Evolutionary conservation across 129 eudicot genomes (phyloP).

Genomic region (Ambrosia trifida): DNA sequence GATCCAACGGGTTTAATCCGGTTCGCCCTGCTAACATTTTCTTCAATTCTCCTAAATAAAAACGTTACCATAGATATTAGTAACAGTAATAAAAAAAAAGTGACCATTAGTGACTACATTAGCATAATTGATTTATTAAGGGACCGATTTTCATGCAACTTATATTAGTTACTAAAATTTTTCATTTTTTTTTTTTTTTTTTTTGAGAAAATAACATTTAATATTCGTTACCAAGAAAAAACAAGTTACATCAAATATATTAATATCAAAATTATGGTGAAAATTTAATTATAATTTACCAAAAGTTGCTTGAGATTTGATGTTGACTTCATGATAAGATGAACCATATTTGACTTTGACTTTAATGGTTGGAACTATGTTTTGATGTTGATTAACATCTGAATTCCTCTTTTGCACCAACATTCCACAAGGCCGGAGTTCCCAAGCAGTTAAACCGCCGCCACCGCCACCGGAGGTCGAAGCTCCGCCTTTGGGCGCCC

Average conservation of each 20-base stretch:
- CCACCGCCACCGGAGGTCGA: conserved; percentile 32
- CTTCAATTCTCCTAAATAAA: conserved; percentile 73
- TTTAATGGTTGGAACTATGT: conserved; percentile 50
- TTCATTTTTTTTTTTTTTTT: too few relatives aligned
- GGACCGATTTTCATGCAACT: too few relatives aligned
- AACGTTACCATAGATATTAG: conserved; percentile 4
- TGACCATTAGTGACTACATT: too few relatives aligned
- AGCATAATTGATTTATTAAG: too few relatives aligned
- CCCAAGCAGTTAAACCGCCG: conserved; percentile 54
- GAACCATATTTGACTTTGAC: conserved; percentile 80
- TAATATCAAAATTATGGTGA: background rate
- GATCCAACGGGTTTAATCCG: conserved; percentile 71
- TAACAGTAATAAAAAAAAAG: background rate
- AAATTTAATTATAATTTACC: conserved; percentile 44
- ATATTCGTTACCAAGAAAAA: too few relatives aligned
- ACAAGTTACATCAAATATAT: too few relatives aligned
- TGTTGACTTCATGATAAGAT: conserved; percentile 58
- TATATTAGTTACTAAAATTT: too few relatives aligned
- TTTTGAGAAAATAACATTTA: too few relatives aligned
- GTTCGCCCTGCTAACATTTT: conserved; percentile 71
- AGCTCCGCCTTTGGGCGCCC: conserved; percentile 35
- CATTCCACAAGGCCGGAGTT: conserved; percentile 89
- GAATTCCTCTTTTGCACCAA: conserved; percentile 87
- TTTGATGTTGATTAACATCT: conserved; percentile 51
- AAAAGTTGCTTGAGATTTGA: conserved; percentile 78